Evolutionary conservation across 2,329 filamentous ascomycete species (phyloP).

Genomic region (Akanthomyces muscarius): DNA sequence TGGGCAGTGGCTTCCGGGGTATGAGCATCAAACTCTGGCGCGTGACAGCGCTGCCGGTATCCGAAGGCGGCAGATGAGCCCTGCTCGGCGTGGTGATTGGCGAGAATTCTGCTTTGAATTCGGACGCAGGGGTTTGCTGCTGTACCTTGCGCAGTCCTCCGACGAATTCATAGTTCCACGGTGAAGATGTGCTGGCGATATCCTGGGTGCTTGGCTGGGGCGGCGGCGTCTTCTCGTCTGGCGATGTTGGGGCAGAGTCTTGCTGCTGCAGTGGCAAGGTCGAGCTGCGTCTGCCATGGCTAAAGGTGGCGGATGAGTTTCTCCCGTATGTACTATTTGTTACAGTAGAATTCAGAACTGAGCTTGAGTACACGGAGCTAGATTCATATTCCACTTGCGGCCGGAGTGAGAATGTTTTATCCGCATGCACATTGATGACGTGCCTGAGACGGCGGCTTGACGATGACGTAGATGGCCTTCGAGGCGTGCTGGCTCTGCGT

Average conservation of each 20-base stretch:
- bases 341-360: constrained; percentile 44
- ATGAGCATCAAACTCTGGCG: constrained; percentile 2
- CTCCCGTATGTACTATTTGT: constrained; percentile 46
- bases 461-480: constrained; percentile 26
- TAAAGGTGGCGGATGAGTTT: constrained; percentile 41
- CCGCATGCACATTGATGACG: constrained; percentile 48
- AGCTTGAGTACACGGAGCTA: constrained; percentile 32
- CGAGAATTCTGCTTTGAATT: background rate
- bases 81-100: constrained; percentile 22
- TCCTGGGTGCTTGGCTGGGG: background rate
- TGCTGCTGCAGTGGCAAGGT: constrained; percentile 47
- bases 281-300: constrained; percentile 46
- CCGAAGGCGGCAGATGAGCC: background rate
- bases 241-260: constrained; percentile 25
- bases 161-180: constrained; percentile 52
- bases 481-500: constrained; percentile 18
- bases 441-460: constrained; percentile 29
- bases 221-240: constrained; percentile 14
- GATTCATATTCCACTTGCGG: constrained; percentile 31
- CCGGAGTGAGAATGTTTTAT: constrained; percentile 56
- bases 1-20: constrained; percentile 10
- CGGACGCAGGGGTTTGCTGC: constrained; percentile 32
- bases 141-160: constrained; percentile 52
- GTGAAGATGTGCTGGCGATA: constrained; percentile 28
- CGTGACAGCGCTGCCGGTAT: background rate